A percentile compares a stretch with the other conserved stretches of the same genome.
phyloP scores from a whole-genome alignment of 2,329 filamentous ascomycete species.

The Aspergillus unguis region DNA sequence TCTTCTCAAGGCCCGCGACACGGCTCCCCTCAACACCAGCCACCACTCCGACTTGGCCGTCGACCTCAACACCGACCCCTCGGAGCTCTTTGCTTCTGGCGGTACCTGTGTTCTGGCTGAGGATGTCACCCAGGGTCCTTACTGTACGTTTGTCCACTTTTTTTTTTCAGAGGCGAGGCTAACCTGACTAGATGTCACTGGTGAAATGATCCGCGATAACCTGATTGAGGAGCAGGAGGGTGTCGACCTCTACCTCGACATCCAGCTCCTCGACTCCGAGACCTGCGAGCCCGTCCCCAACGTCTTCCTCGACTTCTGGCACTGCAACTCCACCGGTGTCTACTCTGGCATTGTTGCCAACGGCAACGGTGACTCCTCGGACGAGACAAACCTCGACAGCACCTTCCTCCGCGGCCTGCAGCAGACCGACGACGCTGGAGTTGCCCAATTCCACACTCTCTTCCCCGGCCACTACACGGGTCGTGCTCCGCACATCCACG shows the following conservation, averaged over 20 bases:
- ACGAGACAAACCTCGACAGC: conserved; percentile 39
- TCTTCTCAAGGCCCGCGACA: conserved; percentile 31
- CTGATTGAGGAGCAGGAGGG: conserved; percentile 31
- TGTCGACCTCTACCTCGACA: conserved; percentile 41
- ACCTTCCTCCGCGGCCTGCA: conserved; percentile 49
- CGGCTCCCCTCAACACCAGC: conserved; percentile 33
- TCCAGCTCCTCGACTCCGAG: conserved; percentile 39
- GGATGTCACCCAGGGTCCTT: conserved; percentile 54
- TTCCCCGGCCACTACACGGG: conserved; percentile 49
- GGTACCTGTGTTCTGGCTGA: conserved; percentile 50
- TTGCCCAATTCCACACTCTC: conserved; percentile 42
- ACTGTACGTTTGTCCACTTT: conserved; percentile 35
- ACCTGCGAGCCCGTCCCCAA: conserved; percentile 42
- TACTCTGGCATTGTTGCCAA: conserved; percentile 38
- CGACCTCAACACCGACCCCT: conserved; percentile 22
- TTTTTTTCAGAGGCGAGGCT: neutral
- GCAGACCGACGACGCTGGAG: conserved; percentile 40
- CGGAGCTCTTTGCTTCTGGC: conserved; percentile 30
- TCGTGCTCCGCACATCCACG: conserved; percentile 8
- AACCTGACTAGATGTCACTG: conserved; percentile 29
- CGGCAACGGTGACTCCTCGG: conserved; percentile 38
- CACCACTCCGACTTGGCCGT: conserved; percentile 39
- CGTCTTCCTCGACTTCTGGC: conserved; percentile 40
- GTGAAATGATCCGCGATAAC: conserved; percentile 40
- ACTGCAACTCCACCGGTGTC: conserved; percentile 43